A percentile compares a stretch with the other conserved stretches of the same genome.
Conservation (phyloP, 176 grass and related monocot species). For the Stipa capillata region DNA sequence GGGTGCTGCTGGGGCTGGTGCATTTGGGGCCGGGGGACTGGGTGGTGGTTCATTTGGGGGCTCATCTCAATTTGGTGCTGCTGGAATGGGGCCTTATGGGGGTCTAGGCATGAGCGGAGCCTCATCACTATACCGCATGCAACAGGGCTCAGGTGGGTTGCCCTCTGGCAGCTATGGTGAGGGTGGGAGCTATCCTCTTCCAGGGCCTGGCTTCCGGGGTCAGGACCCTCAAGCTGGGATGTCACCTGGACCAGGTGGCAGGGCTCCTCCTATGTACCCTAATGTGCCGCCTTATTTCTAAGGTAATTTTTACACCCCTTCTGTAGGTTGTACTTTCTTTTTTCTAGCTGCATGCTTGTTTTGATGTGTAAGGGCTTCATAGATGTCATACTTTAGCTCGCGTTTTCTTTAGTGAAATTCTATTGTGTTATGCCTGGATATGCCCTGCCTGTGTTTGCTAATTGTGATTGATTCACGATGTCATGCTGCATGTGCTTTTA, state of each 20-base stretch:
- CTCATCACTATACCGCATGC: constrained; percentile 51
- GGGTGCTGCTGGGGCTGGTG: constrained; percentile 34
- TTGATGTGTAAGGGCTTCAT: neutral
- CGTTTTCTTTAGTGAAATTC: too few relatives aligned
- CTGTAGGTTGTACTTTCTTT: neutral
- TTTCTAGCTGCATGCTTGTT: neutral
- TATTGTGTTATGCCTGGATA: too few relatives aligned
- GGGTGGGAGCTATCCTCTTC: constrained; percentile 52
- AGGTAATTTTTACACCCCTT: constrained; percentile 46
- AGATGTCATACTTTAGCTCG: neutral
- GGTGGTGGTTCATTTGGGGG: constrained; percentile 54
- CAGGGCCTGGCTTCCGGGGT: constrained; percentile 47
- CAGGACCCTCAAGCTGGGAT: constrained; percentile 65
- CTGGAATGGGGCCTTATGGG: constrained; percentile 63
- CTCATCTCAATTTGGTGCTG: constrained; percentile 50
- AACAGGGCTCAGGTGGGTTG: constrained; percentile 38
- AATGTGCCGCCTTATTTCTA: constrained; percentile 85
- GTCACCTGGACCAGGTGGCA: constrained; percentile 51
- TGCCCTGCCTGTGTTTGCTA: neutral
- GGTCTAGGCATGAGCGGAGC: constrained; percentile 50
- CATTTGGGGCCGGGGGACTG: constrained; percentile 37
- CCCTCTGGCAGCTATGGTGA: constrained; percentile 58
- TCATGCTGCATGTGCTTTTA: neutral
- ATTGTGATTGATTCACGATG: neutral
- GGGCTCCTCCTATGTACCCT: constrained; percentile 57